phyloP scores from a whole-genome alignment of 2,329 filamentous ascomycete genomes.

The Westerdykella sp. region DNA sequence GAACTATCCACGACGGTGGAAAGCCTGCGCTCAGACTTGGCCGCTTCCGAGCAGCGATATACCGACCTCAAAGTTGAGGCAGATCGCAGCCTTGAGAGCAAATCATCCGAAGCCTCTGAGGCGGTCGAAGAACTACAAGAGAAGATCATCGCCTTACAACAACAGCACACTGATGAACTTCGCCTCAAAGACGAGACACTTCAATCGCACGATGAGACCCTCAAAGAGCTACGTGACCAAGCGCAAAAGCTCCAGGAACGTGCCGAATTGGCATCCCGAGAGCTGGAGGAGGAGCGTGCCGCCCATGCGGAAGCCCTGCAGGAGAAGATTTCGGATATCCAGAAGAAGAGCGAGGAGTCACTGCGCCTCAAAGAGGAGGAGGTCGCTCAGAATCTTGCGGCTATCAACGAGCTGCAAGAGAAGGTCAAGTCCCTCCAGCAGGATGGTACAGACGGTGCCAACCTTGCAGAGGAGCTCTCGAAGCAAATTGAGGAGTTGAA shows the following conservation, averaged over 20 bases:
- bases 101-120: constrained; percentile 25
- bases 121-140: constrained; percentile 29
- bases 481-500: constrained; percentile 29
- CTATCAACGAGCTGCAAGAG: constrained; percentile 29
- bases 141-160: constrained; percentile 23
- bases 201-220: constrained; percentile 16
- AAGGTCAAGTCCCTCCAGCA: constrained; percentile 30
- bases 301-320: constrained; percentile 20
- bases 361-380: constrained; percentile 25
- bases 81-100: constrained; percentile 20
- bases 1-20: constrained; percentile 22
- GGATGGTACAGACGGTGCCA: constrained; percentile 28
- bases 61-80: constrained; percentile 20
- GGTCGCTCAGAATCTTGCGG: constrained; percentile 23
- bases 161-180: constrained; percentile 30
- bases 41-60: constrained; percentile 18
- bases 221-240: constrained; percentile 23
- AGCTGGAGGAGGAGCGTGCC: constrained; percentile 26
- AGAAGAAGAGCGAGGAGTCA: constrained; percentile 17
- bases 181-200: constrained; percentile 28
- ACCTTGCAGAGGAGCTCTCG: constrained; percentile 25
- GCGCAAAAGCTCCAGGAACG: constrained; percentile 23
- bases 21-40: constrained; percentile 17
- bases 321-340: constrained; percentile 25
- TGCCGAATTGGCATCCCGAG: constrained; percentile 22